phyloP scores from a whole-genome alignment of 2,329 filamentous ascomycete species.

The Ilyonectria sp. region DNA sequence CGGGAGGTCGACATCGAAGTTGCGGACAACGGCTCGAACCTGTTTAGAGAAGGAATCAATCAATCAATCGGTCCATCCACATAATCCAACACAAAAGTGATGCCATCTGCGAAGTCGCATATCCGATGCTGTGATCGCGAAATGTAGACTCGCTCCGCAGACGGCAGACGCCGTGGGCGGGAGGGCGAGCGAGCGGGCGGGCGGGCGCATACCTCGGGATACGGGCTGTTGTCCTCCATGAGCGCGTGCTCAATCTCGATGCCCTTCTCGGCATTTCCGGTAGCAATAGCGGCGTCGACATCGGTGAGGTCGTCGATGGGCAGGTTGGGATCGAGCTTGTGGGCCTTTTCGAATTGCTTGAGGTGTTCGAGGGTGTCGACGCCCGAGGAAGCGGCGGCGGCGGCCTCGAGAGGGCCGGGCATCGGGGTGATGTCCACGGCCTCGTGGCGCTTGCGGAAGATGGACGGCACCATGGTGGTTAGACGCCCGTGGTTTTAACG shows the following conservation, averaged over 20 bases:
- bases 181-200: not conserved
- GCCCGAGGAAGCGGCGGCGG: conserved; percentile 57
- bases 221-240: conserved; percentile 77
- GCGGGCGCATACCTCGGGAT: conserved; percentile 68
- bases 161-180: not conserved
- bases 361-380: conserved; percentile 63
- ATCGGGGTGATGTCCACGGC: conserved; percentile 62
- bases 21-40: conserved; percentile 76
- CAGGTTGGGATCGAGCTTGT: conserved; percentile 76
- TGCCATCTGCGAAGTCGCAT: conserved; percentile 10
- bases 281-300: conserved; percentile 70
- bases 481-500: conserved; percentile 19
- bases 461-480: conserved; percentile 52
- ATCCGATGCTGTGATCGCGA: not conserved
- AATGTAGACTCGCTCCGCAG: not conserved
- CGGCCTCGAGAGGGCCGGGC: conserved; percentile 57
- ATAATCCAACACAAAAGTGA: not conserved
- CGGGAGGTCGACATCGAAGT: conserved; percentile 76
- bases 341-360: conserved; percentile 71
- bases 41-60: conserved; percentile 52
- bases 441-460: conserved; percentile 64
- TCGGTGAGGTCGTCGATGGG: conserved; percentile 74
- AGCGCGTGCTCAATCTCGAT: conserved; percentile 71
- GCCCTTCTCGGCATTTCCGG: conserved; percentile 69
- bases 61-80: conserved; percentile 16